A percentile compares a stretch with the other conserved stretches of the same genome.
These are phyloP conservation scores for Astrothelium macrocarpum DNA, from an alignment of 495 filamentous ascomycete species.

Conservation along the genomic window DNA sequence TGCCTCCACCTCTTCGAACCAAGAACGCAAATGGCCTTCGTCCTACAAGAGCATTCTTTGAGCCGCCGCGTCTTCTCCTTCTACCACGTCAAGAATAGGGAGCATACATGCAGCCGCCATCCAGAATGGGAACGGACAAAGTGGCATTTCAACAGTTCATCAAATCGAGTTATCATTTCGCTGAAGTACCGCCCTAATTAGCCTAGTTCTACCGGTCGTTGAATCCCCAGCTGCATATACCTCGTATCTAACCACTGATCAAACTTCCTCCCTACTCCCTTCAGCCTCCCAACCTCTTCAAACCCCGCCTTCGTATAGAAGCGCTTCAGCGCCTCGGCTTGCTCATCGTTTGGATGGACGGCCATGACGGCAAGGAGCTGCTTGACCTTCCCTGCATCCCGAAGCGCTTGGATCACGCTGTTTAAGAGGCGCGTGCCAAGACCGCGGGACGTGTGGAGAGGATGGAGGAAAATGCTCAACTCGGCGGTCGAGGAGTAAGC, in stretches of 20 bases:
- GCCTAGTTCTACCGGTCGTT: conserved; percentile 23
- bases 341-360: background rate
- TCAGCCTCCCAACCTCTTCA: background rate
- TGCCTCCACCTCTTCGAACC: too few relatives aligned
- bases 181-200: too few relatives aligned
- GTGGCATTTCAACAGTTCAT: too few relatives aligned
- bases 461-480: background rate
- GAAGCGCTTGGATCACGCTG: background rate
- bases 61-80: too few relatives aligned
- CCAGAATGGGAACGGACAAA: too few relatives aligned
- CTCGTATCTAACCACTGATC: background rate
- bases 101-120: too few relatives aligned
- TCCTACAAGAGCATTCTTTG: too few relatives aligned
- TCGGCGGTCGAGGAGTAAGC: background rate
- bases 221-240: background rate
- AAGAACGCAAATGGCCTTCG: too few relatives aligned
- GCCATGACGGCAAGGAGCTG: background rate
- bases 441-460: background rate
- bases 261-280: background rate
- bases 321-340: background rate
- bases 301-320: background rate
- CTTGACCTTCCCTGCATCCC: background rate
- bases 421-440: background rate
- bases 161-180: too few relatives aligned
- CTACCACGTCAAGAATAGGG: too few relatives aligned